Conservation (phyloP, 768 basidiomycete genomes). For the Harrya chromipes region DNA sequence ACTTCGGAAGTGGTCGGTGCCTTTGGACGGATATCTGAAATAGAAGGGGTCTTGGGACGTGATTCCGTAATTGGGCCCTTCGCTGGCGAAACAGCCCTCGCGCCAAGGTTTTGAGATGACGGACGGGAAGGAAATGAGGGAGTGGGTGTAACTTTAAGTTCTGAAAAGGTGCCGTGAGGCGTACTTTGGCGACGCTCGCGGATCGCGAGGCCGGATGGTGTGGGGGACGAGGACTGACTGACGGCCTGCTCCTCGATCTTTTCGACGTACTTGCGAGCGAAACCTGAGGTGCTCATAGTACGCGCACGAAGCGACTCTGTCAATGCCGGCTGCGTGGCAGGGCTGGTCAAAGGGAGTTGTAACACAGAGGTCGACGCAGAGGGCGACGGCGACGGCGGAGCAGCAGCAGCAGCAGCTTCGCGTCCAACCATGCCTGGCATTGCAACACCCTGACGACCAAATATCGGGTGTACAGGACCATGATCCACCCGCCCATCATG, state of each 20-base stretch:
- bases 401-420: conserved; percentile 3
- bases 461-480: conserved; percentile 66
- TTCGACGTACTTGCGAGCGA: conserved; percentile 35
- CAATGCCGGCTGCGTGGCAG: conserved; percentile 3
- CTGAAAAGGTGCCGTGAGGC: conserved; percentile 28
- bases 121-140: conserved; percentile 14
- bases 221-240: conserved; percentile 33
- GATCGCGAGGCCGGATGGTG: conserved; percentile 20
- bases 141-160: conserved; percentile 14
- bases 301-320: conserved; percentile 26
- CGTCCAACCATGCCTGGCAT: conserved; percentile 63
- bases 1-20: conserved; percentile 14
- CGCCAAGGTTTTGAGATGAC: conserved; percentile 20
- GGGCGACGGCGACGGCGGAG: conserved; percentile 6
- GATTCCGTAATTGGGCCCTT: conserved; percentile 14
- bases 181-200: conserved; percentile 54
- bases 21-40: conserved; percentile 20
- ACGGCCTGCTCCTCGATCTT: conserved; percentile 37
- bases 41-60: conserved; percentile 20
- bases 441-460: conserved; percentile 71
- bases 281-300: conserved; percentile 35
- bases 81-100: conserved; percentile 7
- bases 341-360: conserved; percentile 1
- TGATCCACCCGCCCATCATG: conserved; percentile 59
- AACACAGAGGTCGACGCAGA: conserved; percentile 5